Percentiles rank a stretch among this genome's conserved stretches.
phyloP scores from a whole-genome alignment of 1,284 basidiomycete species.

The Trametes versicolor region DNA sequence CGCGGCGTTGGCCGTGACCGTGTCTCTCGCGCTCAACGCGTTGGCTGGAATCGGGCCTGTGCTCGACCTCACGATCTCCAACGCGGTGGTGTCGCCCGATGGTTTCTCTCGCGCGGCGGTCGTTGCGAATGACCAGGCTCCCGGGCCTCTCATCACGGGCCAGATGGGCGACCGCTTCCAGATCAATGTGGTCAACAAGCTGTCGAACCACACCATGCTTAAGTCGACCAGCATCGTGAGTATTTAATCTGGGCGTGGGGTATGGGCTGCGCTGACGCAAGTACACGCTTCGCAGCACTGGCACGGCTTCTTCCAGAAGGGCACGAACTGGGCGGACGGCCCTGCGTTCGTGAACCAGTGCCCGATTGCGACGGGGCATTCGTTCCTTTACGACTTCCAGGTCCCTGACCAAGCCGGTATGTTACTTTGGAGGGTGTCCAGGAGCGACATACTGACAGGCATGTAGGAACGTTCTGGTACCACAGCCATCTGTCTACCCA shows the following conservation, averaged over 20 bases:
- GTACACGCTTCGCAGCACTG: conserved; percentile 42
- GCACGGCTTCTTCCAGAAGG: conserved; percentile 46
- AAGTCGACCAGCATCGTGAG: conserved; percentile 48
- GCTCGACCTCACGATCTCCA: conserved; percentile 34
- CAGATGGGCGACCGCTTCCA: conserved; percentile 40
- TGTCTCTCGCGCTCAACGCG: conserved; percentile 13
- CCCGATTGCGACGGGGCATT: conserved; percentile 54
- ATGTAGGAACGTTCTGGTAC: conserved; percentile 37
- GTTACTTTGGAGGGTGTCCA: not conserved
- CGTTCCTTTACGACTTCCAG: conserved; percentile 53
- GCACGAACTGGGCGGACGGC: conserved; percentile 46
- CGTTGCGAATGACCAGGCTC: conserved; percentile 39
- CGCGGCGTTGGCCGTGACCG: conserved; percentile 11
- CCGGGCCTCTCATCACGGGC: conserved; percentile 41
- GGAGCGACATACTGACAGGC: too few species aligned
- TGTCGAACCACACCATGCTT: conserved; percentile 47
- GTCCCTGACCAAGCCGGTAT: conserved; percentile 43
- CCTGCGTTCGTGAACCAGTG: conserved; percentile 55
- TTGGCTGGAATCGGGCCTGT: conserved; percentile 33
- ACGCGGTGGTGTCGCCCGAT: conserved; percentile 36
- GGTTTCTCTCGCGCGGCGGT: conserved; percentile 36
- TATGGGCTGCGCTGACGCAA: conserved; percentile 7
- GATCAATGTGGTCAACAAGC: conserved; percentile 48
- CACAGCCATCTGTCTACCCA: conserved; percentile 40
- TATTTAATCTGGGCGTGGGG: not conserved